These are phyloP conservation scores for Vaccinium myrtillus DNA, from an alignment of 148 eudicot species.

Conservation along the genomic window DNA sequence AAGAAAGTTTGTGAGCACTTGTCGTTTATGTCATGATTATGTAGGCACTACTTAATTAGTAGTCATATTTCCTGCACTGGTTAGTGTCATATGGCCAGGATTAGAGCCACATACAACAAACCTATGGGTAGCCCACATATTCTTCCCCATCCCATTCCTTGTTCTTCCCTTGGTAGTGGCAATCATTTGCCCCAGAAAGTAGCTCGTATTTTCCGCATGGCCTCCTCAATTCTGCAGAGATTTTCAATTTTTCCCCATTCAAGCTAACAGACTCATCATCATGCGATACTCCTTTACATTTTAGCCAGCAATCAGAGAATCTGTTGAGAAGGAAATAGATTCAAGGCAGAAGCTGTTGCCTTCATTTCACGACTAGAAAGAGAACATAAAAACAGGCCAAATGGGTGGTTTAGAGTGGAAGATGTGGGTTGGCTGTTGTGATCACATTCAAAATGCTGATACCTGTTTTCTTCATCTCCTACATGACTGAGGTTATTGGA, in stretches of 20 bases:
- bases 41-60: background rate
- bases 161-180: background rate
- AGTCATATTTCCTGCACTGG: background rate
- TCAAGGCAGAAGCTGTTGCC: background rate
- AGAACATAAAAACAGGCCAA: background rate
- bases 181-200: background rate
- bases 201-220: background rate
- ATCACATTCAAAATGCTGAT: background rate
- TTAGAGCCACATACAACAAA: background rate
- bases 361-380: background rate
- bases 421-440: background rate
- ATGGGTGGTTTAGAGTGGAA: background rate
- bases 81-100: background rate
- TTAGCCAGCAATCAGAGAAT: background rate
- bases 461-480: background rate
- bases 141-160: background rate
- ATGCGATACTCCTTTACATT: background rate
- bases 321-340: background rate
- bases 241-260: background rate
- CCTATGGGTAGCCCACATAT: background rate
- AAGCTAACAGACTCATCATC: background rate
- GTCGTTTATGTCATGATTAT: background rate
- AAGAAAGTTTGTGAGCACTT: background rate
- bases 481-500: background rate
- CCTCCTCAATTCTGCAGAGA: background rate